Evolutionary conservation across 2,329 filamentous ascomycete species (phyloP).

Genomic region (Pyricularia pennisetigena): DNA sequence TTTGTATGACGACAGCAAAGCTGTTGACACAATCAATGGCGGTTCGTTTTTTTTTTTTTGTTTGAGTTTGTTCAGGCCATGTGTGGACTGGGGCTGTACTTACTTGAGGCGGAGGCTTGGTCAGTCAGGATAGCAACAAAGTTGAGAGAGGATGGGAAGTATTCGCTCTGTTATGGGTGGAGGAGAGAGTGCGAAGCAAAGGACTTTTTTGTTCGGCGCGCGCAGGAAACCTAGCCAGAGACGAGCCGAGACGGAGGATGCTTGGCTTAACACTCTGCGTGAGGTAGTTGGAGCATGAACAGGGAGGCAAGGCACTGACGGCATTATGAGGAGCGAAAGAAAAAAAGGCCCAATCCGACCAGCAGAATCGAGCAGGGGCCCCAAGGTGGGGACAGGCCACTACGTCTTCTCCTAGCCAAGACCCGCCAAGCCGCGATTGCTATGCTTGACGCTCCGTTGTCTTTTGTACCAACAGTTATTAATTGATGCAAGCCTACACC

Average conservation of each 20-base stretch:
- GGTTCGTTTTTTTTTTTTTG: not conserved
- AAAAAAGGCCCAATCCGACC: not conserved
- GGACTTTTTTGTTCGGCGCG: not conserved
- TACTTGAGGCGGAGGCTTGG: not conserved
- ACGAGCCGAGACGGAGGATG: not conserved
- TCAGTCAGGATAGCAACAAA: not conserved
- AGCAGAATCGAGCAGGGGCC: not conserved
- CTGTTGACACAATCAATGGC: not conserved
- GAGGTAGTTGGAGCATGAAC: not conserved
- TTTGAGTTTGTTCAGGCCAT: too few relatives aligned
- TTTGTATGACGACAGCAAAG: not conserved
- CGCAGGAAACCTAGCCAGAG: not conserved
- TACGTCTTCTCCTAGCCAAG: not conserved
- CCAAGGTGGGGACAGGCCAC: not conserved
- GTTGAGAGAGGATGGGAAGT: not conserved
- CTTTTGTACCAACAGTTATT: too few relatives aligned
- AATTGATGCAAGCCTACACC: not conserved
- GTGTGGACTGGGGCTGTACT: not conserved
- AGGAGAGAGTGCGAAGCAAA: not conserved
- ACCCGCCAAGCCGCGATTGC: not conserved
- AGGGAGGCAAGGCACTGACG: not conserved
- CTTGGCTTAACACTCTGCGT: not conserved
- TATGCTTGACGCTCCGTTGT: not conserved
- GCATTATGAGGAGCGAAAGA: not conserved
- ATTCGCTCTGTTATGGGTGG: not conserved